A percentile compares a stretch with the other conserved stretches of the same genome.
Evolutionary conservation across 148 eudicot genomes (phyloP).

Genomic region (Rhododendron molle): DNA sequence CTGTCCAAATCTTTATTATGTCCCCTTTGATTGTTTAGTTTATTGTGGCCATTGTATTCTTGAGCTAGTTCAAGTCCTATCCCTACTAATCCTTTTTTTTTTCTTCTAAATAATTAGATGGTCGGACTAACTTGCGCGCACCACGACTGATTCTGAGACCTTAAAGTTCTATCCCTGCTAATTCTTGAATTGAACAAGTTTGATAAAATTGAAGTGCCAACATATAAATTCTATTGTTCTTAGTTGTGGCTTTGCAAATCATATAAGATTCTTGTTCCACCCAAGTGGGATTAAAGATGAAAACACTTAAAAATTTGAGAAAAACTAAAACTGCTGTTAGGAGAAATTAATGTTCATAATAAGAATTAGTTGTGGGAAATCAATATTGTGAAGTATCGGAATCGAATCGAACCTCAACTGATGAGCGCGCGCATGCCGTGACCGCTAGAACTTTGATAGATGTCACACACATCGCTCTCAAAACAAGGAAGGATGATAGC

Average conservation of each 20-base stretch:
- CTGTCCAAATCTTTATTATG: background rate
- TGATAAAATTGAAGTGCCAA: background rate
- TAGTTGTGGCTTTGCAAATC: background rate
- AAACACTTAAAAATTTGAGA: background rate
- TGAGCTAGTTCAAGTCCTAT: background rate
- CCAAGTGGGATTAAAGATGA: background rate
- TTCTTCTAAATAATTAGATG: too few species aligned
- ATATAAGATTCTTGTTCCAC: background rate
- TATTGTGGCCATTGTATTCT: background rate
- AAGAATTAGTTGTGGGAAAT: background rate
- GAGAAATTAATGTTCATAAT: background rate
- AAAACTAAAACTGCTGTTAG: background rate
- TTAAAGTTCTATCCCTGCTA: background rate
- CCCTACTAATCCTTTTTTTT: background rate
- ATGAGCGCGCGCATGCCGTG: background rate
- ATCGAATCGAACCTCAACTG: background rate
- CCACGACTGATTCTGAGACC: too few species aligned
- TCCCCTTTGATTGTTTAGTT: background rate
- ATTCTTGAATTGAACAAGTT: background rate
- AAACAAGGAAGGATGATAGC: background rate
- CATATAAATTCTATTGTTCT: background rate
- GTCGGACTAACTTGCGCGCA: too few species aligned
- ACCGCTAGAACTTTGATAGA: background rate
- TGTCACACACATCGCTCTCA: too few species aligned
- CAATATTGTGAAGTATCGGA: background rate